Base-by-base conservation (phyloP, 1,284 basidiomycete genomes). In the Lentinula novae-zelandiae region DNA sequence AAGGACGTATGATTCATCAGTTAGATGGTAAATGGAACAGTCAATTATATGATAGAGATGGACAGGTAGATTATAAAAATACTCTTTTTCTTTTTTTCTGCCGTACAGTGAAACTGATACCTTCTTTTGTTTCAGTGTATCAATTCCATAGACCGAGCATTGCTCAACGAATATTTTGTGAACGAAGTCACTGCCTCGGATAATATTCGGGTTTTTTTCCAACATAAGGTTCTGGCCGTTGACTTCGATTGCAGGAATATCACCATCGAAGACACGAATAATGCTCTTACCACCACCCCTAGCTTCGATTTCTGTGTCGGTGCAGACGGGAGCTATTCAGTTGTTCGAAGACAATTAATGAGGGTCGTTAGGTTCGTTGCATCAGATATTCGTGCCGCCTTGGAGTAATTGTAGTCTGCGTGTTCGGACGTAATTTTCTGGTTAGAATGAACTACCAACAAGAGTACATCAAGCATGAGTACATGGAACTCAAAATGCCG, bases 401-500 rank as follows among this genome's bases (percentile, higher is more conserved):
- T 57, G 66, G 62, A 36, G 9, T 40, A 34, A 54, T 50, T 49
- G 27, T 62, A 64, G 22, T 33, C 36, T 59, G 40, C 49, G 34
- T 61, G 33, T 63, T 54, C 0, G 61, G 50, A 55, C 49, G 48
- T 46, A 54, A 60, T 53, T 57, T 38, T 48, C 53, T 55, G 58
- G n/a, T 66, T 63, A 95, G 95, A 75, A 92, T 98, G 88, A 85
- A 97, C 79, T 97, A 90, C 76, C 85, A 90, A 69, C 95, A 98
- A 75, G 86, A 90, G 72, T 98, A 96, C 77, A 95, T 98, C 71
- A 89, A 88, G 63, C 93, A 98, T 71, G 93, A 95, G 69, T 99
- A 99, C 77, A 82, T 98, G 68, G 96, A 99, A 80, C 84, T 99
- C 58, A 93, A 90, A 77, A 95, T 99, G 84, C 93, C 95, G 66